Base-by-base conservation (phyloP, 2,329 filamentous ascomycete species). In the Paecilomyces formosus region DNA sequence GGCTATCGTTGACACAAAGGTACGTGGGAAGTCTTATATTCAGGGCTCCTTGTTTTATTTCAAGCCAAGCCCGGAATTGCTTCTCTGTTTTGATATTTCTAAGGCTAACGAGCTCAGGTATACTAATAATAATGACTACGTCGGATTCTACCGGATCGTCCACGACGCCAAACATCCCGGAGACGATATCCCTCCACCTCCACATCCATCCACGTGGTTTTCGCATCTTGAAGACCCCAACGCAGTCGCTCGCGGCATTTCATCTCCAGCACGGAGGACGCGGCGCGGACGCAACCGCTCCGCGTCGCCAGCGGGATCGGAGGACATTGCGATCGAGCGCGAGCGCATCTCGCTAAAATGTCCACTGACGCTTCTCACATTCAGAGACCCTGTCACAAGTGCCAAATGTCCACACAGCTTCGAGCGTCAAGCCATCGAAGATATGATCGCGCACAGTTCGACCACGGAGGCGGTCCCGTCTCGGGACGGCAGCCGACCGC, bases 121-220 rank as follows among this genome's bases (percentile, higher is more conserved):
- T 67, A 78, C 82, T 3, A 73, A 77, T 8, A 78, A 88, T 66
- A 84, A 86, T 63, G 75, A 79, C 55, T 89, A 89, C 70, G 75
- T 79, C 54, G 77, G 78, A 22, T 89, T 88, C 76, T 84, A 85
- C 67, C 74, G 77, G 8, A 72, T 82, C n/a, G 76, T 87, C 2
- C 85, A 88, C 68, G 84, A 87, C 63, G 80, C 85, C 28, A 79
- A 79, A 54, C 75, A 84, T 62, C 78, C 77, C 1, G 78, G 78
- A n/a, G 77, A 82, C 55, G 75, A 80, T 2, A 79, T 79, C 1
- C 79, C 81, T 3, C 78, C 79, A 0, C 67, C 86, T 15, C 82
- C 85, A 0, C 78, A 83, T 55, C 71, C 81, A 9, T 81, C 79
- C 12, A 82, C 83, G 11, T 89, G 87, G 87, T 89, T 89, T 67